A percentile compares a stretch with the other conserved stretches of the same genome.
These are phyloP conservation scores for Raffaelea arxii DNA, from an alignment of 2,329 filamentous ascomycete species.

Conservation along the genomic window DNA sequence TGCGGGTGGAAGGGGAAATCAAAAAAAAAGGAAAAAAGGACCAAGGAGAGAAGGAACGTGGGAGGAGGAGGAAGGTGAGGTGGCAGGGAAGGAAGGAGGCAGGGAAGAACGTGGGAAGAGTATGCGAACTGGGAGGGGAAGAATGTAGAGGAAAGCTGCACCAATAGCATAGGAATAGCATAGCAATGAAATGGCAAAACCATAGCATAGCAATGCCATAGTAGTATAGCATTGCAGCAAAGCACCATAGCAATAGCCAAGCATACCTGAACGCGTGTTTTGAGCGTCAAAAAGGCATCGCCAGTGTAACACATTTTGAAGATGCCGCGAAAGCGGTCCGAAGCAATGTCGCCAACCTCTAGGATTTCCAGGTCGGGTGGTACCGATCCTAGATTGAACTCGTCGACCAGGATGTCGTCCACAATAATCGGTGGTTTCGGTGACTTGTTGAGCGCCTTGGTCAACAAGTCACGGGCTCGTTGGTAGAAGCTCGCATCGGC, in stretches of 20 bases:
- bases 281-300: conserved; percentile 89
- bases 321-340: conserved; percentile 93
- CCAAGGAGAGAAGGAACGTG: conserved; percentile 1
- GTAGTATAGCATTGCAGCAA: too few relatives aligned
- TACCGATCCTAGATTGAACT: conserved; percentile 90
- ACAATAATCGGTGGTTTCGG: conserved; percentile 98
- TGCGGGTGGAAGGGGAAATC: not conserved
- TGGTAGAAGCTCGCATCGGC: conserved; percentile 87
- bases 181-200: too few relatives aligned
- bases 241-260: too few relatives aligned
- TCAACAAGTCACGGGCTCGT: conserved; percentile 87
- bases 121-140: too few relatives aligned
- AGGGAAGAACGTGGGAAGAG: conserved; percentile 27
- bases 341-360: conserved; percentile 93
- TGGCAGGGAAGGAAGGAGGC: conserved; percentile 8
- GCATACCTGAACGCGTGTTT: conserved; percentile 87
- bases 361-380: conserved; percentile 93
- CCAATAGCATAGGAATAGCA: too few relatives aligned
- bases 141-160: too few relatives aligned
- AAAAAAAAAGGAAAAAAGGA: conserved; percentile 1
- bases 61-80: not conserved
- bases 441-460: conserved; percentile 90
- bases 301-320: conserved; percentile 99
- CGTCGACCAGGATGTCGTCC: conserved; percentile 96
- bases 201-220: too few relatives aligned